Evolutionary conservation across 306 rosid species (phyloP).

Genomic region (Fragaria vesca): DNA sequence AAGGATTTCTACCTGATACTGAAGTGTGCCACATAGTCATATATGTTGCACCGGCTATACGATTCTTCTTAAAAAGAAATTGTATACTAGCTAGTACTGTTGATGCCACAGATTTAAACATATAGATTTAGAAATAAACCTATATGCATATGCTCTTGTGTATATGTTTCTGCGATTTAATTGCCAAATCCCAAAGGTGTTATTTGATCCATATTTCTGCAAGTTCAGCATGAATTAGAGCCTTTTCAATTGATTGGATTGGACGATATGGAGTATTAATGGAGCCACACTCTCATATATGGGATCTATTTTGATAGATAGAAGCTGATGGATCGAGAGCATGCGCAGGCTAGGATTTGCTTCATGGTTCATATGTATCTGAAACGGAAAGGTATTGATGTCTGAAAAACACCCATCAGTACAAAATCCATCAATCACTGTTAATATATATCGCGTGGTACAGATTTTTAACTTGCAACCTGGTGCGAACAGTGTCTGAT

Average conservation of each 20-base stretch:
- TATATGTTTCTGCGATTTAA: background rate
- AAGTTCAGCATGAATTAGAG: slow-evolving; percentile 1
- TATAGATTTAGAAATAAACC: background rate
- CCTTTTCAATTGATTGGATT: background rate
- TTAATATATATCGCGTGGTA: slow-evolving; percentile 15
- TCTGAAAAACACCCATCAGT: slow-evolving; percentile 20
- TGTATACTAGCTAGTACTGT: background rate
- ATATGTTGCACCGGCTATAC: background rate
- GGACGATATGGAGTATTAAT: background rate
- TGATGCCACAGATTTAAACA: background rate
- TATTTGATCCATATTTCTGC: background rate
- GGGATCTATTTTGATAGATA: background rate
- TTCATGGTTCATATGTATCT: background rate
- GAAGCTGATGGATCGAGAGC: slow-evolving; percentile 18
- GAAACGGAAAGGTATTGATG: slow-evolving; percentile 57
- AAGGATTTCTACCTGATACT: background rate
- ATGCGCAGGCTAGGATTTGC: background rate
- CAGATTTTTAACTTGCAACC: slow-evolving; percentile 57
- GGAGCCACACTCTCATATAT: background rate
- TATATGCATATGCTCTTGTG: background rate
- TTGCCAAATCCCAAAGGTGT: background rate
- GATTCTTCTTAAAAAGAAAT: background rate
- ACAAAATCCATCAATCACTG: background rate
- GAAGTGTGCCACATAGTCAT: background rate
- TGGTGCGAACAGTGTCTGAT: slow-evolving; percentile 33